phyloP scores from a whole-genome alignment of 164 flowering plant genomes.

The Nymphaea colorata region DNA sequence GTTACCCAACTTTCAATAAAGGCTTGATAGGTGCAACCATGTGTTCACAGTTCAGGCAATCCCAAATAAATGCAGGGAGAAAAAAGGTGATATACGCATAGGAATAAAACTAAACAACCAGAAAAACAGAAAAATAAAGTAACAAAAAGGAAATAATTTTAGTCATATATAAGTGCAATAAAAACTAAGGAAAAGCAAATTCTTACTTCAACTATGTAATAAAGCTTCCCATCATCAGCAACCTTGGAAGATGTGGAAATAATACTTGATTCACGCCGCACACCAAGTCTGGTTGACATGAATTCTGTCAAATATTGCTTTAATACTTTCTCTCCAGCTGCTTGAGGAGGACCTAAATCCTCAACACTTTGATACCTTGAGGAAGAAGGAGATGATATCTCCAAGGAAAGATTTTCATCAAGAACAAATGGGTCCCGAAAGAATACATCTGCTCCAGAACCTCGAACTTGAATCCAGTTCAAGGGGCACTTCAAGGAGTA shows the following conservation, averaged over 20 bases:
- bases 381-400: slow-evolving; percentile 90
- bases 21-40: too few species aligned
- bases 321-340: slow-evolving; percentile 74
- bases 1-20: too few species aligned
- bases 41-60: too few species aligned
- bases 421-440: slow-evolving; percentile 85
- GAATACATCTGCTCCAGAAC: slow-evolving; percentile 90
- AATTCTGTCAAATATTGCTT: slow-evolving; percentile 91
- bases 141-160: too few species aligned
- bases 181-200: neutral
- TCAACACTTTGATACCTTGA: slow-evolving; percentile 74
- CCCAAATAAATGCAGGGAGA: too few species aligned
- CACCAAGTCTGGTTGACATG: slow-evolving; percentile 97
- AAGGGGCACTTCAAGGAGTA: slow-evolving; percentile 72
- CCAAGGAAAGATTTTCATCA: slow-evolving; percentile 84
- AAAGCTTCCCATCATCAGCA: slow-evolving; percentile 86
- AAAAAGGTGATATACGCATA: too few species aligned
- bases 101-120: too few species aligned
- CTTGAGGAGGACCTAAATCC: slow-evolving; percentile 84
- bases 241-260: slow-evolving; percentile 67
- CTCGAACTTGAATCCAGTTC: slow-evolving; percentile 91
- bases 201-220: slow-evolving; percentile 81
- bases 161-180: too few species aligned
- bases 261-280: slow-evolving; percentile 69
- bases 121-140: too few species aligned